phyloP scores from a whole-genome alignment of 2,329 filamentous ascomycete genomes.

The Aureobasidium musti region DNA sequence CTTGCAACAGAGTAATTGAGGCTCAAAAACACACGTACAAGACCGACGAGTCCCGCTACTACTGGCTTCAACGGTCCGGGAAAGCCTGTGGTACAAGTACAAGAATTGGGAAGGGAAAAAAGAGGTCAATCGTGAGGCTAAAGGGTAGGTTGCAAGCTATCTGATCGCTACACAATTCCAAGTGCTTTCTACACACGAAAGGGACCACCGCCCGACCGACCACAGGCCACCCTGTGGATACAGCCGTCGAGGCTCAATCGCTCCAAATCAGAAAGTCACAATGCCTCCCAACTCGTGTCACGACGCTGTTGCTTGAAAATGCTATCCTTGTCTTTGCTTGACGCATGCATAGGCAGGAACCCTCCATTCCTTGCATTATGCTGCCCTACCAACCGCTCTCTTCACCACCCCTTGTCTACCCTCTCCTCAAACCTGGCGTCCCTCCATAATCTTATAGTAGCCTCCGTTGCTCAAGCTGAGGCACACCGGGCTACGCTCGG shows the following conservation, averaged over 20 bases:
- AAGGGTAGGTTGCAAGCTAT: background rate
- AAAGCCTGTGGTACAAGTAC: background rate
- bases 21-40: no score
- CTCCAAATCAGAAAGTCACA: background rate
- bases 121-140: background rate
- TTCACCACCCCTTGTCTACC: background rate
- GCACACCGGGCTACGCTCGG: constrained; percentile 17
- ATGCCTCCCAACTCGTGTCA: background rate
- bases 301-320: background rate
- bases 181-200: background rate
- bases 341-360: background rate
- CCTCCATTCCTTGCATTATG: background rate
- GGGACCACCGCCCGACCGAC: constrained; percentile 2
- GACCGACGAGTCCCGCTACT: background rate
- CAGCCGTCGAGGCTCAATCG: constrained; percentile 7
- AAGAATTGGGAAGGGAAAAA: constrained; percentile 12
- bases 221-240: constrained; percentile 26
- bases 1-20: constrained; percentile 1
- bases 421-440: background rate
- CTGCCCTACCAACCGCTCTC: background rate
- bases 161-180: constrained; percentile 2
- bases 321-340: background rate
- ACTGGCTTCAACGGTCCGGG: constrained; percentile 19
- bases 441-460: constrained; percentile 13
- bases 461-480: constrained; percentile 19